These are phyloP conservation scores for Coprinellus aureogranulatus DNA, from an alignment of 768 basidiomycete genomes.

Conservation along the genomic window DNA sequence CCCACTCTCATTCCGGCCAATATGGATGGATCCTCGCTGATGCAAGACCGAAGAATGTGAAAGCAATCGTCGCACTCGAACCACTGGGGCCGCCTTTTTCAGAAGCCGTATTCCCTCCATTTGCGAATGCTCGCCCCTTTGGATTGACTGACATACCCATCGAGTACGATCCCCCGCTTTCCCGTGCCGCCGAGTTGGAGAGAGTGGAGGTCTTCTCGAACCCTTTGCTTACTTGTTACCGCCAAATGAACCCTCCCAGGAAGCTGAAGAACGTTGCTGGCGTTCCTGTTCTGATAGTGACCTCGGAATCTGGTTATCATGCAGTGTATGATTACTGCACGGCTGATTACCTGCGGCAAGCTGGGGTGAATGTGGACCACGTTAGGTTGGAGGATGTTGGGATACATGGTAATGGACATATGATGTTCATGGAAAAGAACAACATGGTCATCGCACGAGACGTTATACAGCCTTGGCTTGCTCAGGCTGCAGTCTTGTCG, in stretches of 20 bases:
- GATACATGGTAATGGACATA: slow-evolving; percentile 52
- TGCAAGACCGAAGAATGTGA: slow-evolving; percentile 40
- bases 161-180: slow-evolving; percentile 40
- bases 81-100: slow-evolving; percentile 52
- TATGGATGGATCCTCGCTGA: slow-evolving; percentile 52
- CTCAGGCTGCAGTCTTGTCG: not conserved
- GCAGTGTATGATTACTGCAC: slow-evolving; percentile 47
- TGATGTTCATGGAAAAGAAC: slow-evolving; percentile 58
- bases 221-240: slow-evolving; percentile 37
- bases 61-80: slow-evolving; percentile 48
- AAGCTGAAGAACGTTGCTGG: slow-evolving; percentile 39
- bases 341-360: slow-evolving; percentile 41
- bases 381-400: slow-evolving; percentile 40
- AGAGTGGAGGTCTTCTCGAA: slow-evolving; percentile 24
- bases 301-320: slow-evolving; percentile 51
- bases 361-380: slow-evolving; percentile 44
- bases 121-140: slow-evolving; percentile 38
- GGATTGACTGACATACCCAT: slow-evolving; percentile 50
- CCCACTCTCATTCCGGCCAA: slow-evolving; percentile 50
- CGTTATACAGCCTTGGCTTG: not conserved
- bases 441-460: slow-evolving; percentile 34
- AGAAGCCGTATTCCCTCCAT: slow-evolving; percentile 35
- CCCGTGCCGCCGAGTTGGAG: slow-evolving; percentile 35
- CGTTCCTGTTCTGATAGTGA: slow-evolving; percentile 47
- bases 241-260: slow-evolving; percentile 42